Evolutionary conservation across 1,284 basidiomycete species (phyloP), one percentile per base, ranked within the genome.

Genomic region (Ustilago loliicola): DNA sequence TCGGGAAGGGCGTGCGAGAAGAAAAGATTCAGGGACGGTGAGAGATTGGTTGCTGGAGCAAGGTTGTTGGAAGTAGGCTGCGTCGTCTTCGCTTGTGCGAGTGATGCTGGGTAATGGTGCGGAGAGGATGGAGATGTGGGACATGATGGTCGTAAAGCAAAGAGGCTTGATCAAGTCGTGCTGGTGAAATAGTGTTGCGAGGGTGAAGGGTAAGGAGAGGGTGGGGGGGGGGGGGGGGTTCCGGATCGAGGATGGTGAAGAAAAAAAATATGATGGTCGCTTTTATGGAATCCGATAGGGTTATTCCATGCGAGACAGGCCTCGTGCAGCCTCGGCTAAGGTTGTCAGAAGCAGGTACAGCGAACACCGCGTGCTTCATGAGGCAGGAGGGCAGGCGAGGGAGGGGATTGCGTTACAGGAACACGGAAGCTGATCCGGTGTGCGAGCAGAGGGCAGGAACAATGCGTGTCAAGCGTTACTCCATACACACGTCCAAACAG

Each of bases 101-200:
- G 55, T 60, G 57, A 42, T 52, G 53, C 21, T 56, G 48, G 70
- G 65, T 3, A 67, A n/a, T 17, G 64, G 64, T 23, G 47, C 47
- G 19, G 70, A 64, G 36, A 57, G 52, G 57, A 67, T 40, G 30
- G 65, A 72, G n/a, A 64, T 29, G 47, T 72, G 70, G 64, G 70
- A 64, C 70, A 72, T 72, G 65, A 61, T 67, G 61, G 53, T 58
- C 55, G 34, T 48, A 52, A 64, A 50, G 53, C 36, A 53, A 38
- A 56, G 36, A 40, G n/a, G 25, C 15, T 53, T 30, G n/a, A 13
- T 50, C 38, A 50, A 36, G 30, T 17, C 23, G n/a, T 47, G 57
- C 7, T n/a, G 47, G 42, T 45, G 8, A 45, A 45, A 21, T 36
- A 47, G 32, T n/a, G 34, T n/a, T n/a, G n/a, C n/a, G n/a, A n/a